Evolutionary conservation across 768 basidiomycete genomes (phyloP).

Genomic region (Xerocomus spinulosus): DNA sequence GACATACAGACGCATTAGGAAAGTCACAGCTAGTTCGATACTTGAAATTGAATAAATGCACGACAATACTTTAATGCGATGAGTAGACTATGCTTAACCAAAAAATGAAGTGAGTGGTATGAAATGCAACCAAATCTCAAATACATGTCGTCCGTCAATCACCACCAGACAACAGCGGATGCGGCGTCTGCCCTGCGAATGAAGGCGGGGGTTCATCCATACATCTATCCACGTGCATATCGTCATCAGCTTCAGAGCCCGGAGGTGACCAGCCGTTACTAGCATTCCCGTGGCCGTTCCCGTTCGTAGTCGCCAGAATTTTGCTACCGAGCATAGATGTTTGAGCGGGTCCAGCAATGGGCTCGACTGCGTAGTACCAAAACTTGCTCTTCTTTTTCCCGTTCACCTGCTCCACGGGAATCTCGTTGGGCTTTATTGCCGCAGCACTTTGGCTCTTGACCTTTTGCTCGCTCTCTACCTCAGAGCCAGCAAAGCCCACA

Average conservation of each 20-base stretch:
- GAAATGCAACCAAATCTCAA: constrained; percentile 14
- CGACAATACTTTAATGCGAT: constrained; percentile 22
- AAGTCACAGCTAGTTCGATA: constrained; percentile 17
- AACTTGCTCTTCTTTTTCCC: constrained; percentile 85
- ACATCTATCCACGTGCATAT: constrained; percentile 24
- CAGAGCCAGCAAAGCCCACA: constrained; percentile 27
- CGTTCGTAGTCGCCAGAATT: constrained; percentile 17
- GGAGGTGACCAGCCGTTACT: constrained; percentile 6
- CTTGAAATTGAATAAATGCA: neutral
- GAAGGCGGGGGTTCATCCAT: constrained; percentile 15
- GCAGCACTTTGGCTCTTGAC: constrained; percentile 57
- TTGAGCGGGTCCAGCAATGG: constrained; percentile 37
- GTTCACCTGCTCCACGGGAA: constrained; percentile 68
- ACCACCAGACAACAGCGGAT: constrained; percentile 7
- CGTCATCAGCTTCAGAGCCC: constrained; percentile 1
- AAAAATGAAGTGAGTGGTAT: constrained; percentile 30
- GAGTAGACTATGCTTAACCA: constrained; percentile 26
- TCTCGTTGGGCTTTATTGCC: constrained; percentile 64
- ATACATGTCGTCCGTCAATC: constrained; percentile 5
- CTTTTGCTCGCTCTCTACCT: constrained; percentile 35
- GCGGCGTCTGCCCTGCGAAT: constrained; percentile 14
- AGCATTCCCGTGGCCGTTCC: constrained; percentile 14
- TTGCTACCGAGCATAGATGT: constrained; percentile 12
- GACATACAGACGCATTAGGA: constrained; percentile 13
- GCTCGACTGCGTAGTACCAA: constrained; percentile 87